Evolutionary conservation across 192 early-diverging fungal species (phyloP), one percentile per base, ranked within the genome.

Genomic region (Gryganskiella cystojenkinii): DNA sequence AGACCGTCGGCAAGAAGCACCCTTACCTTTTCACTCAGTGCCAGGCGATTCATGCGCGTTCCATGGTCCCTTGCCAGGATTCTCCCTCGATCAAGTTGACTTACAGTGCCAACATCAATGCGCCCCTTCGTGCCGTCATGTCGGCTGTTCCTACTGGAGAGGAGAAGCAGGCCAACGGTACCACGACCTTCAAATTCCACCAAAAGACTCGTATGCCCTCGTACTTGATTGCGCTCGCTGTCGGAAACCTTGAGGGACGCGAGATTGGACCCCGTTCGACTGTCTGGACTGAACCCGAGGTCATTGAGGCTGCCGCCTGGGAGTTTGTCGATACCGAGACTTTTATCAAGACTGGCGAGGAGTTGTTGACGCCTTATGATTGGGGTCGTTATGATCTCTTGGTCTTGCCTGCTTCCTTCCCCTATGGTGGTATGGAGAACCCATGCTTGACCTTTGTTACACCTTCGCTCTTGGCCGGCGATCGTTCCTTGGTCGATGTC

Each of bases 11-110:
- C 45, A 95, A 95, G 81, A 85, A 89, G 63, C 85, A 95, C 64
- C 98, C 98, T 22, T 99, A 99, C 76, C 81, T 99, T 46, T 99
- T 99, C 80, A 95, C 95, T 43, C 98, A 99, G 81, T 97, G 98
- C 84, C 93, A 99, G 82, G 89, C 88, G 25, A 98, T 99, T 67
- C 96, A 98, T 63, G 98, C 96, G 11, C 92, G 98, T 50, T 91
- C 92, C 47, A 71, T 99, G 60, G 69, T 93, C 14, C 98, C 98
- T 25, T 95, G 95, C 76, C 94, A 95, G 86, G 95, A 96, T 71
- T 86, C 91, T 35, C 95, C 95, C 31, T 84, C 87, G 6, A 85
- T 95, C 75, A 99, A 99, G 89, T 76, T 95, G 34, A 94, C 93
- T 50, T 94, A 98, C 79, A 87, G 87, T n/a, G 96, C 97, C 19